Conservation (phyloP, 1,284 basidiomycete genomes). For the Ganoderma multipileum region DNA sequence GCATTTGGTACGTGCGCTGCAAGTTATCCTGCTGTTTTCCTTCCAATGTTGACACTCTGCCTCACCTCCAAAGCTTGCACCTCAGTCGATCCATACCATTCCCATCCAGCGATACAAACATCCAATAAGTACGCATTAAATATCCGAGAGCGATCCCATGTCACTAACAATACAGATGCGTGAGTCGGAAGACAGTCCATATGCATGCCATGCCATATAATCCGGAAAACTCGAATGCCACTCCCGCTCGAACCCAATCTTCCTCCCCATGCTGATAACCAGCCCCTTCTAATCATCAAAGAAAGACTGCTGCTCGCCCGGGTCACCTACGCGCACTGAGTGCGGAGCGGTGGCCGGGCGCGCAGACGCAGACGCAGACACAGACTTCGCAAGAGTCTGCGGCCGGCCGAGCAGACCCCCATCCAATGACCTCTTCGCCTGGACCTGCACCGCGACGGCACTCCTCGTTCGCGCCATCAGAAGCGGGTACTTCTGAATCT, state of each 20-base stretch:
- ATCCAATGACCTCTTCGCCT: constrained; percentile 1
- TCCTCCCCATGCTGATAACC: too few species aligned
- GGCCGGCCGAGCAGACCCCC: background rate
- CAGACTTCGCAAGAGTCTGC: background rate
- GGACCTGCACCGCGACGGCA: background rate
- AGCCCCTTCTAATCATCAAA: background rate
- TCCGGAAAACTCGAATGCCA: background rate
- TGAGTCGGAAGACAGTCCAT: background rate
- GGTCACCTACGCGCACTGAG: too few species aligned
- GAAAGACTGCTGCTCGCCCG: background rate
- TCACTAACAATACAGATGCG: constrained; percentile 2
- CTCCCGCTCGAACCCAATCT: background rate
- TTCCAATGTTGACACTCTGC: too few species aligned
- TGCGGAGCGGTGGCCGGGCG: background rate
- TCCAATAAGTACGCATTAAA: background rate
- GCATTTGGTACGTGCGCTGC: too few species aligned
- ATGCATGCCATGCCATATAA: background rate
- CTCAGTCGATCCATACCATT: background rate
- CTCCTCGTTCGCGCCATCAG: background rate
- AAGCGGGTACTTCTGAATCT: background rate
- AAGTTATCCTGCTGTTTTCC: too few species aligned
- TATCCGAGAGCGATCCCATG: background rate
- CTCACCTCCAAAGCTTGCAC: too few species aligned
- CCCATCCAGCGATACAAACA: background rate
- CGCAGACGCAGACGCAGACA: background rate